phyloP scores from a whole-genome alignment of 2,329 filamentous ascomycete species.

The Stagonosporopsis rhizophila region DNA sequence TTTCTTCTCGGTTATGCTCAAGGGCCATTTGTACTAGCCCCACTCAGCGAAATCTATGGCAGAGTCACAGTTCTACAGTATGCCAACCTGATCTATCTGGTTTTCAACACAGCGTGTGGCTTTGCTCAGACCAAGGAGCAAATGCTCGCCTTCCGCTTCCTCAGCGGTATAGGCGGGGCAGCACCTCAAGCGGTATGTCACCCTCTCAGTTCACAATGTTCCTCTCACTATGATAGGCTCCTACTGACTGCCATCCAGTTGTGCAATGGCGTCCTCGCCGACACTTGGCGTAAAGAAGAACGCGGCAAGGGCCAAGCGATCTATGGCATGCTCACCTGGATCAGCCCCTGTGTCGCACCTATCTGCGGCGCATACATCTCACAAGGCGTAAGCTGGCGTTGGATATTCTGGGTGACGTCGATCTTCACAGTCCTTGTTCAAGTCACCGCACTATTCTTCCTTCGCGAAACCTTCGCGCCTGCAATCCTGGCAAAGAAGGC shows the following conservation, averaged over 20 bases:
- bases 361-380: constrained; percentile 40
- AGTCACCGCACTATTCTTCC: constrained; percentile 64
- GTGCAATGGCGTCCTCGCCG: constrained; percentile 52
- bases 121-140: constrained; percentile 41
- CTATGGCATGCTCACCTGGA: constrained; percentile 67
- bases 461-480: constrained; percentile 59
- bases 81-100: constrained; percentile 44
- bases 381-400: constrained; percentile 63
- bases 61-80: constrained; percentile 43
- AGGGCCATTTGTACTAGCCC: constrained; percentile 47
- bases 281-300: constrained; percentile 67
- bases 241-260: constrained; percentile 26
- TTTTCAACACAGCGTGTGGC: constrained; percentile 45
- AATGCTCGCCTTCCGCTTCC: constrained; percentile 46
- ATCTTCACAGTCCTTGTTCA: constrained; percentile 68
- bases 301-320: constrained; percentile 67
- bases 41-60: constrained; percentile 47
- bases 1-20: constrained; percentile 49
- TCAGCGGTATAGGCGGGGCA: constrained; percentile 43
- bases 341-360: constrained; percentile 67
- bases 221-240: neutral
- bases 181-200: constrained; percentile 41
- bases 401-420: constrained; percentile 73
- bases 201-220: neutral
- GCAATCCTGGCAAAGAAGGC: constrained; percentile 56